Percentiles rank a stretch among this genome's conserved stretches.
phyloP scores from a whole-genome alignment of 345 rosid genomes.

The Pugionium cornutum region DNA sequence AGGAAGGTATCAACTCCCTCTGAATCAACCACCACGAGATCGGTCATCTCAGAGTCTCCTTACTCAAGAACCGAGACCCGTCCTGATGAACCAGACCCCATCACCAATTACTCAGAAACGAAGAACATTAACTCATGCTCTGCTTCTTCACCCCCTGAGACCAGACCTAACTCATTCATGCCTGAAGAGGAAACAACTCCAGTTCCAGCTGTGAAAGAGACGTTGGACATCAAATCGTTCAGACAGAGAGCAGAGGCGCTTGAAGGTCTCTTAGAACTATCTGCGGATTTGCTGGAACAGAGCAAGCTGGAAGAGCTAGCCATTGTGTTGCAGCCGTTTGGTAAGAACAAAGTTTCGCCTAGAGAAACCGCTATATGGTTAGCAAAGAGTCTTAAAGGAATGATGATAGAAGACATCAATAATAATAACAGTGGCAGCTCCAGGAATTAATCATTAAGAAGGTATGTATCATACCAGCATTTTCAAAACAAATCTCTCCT shows the following conservation, averaged over 20 bases:
- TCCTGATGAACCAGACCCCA: conserved; percentile 30
- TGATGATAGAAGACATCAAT: conserved; percentile 78
- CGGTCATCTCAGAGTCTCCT: conserved; percentile 48
- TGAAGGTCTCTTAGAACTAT: conserved; percentile 92
- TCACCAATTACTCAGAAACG: conserved; percentile 49
- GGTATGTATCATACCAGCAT: conserved; percentile 15
- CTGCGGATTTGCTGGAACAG: conserved; percentile 87
- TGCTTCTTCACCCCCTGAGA: conserved; percentile 38
- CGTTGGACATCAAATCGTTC: conserved; percentile 75
- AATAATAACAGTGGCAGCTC: conserved; percentile 34
- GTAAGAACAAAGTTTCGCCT: conserved; percentile 93
- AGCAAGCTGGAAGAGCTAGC: conserved; percentile 88
- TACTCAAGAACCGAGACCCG: conserved; percentile 36
- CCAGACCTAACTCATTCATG: conserved; percentile 43
- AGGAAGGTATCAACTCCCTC: conserved; percentile 52
- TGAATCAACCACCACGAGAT: conserved; percentile 45
- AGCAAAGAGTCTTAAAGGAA: conserved; percentile 91
- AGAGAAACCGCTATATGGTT: conserved; percentile 99
- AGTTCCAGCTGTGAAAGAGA: conserved; percentile 52
- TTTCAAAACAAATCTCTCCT: conserved; percentile 10
- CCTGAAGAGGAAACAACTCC: conserved; percentile 60
- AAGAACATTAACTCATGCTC: conserved; percentile 49
- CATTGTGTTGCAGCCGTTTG: conserved; percentile 91
- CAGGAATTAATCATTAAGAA: conserved; percentile 30
- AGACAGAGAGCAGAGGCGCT: conserved; percentile 98